Conservation (phyloP, 768 basidiomycete species). For the Epithele typhae region DNA sequence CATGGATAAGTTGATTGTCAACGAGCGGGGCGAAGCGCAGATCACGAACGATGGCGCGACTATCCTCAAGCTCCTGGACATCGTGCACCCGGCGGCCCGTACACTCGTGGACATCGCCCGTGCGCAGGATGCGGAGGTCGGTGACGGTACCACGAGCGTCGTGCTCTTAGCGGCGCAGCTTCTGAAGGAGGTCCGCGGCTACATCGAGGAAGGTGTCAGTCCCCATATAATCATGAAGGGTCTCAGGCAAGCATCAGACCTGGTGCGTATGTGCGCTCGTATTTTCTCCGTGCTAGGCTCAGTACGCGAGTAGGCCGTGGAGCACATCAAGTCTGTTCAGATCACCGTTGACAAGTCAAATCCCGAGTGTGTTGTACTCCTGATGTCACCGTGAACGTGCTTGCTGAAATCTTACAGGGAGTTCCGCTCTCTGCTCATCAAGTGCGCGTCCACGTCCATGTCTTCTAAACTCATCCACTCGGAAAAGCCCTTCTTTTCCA, state of each 20-base stretch:
- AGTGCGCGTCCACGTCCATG: conserved; percentile 99
- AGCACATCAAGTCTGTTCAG: conserved; percentile 86
- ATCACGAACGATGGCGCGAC: conserved; percentile 99
- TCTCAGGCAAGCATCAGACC: conserved; percentile 78
- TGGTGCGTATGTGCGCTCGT: conserved; percentile 57
- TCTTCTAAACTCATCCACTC: conserved; percentile 99
- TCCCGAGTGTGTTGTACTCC: conserved; percentile 65
- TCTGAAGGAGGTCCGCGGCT: conserved; percentile 85
- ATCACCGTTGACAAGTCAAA: conserved; percentile 86
- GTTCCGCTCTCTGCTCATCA: conserved; percentile 90
- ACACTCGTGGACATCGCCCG: conserved; percentile 98
- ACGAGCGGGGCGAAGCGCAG: conserved; percentile 90
- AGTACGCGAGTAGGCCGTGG: conserved; percentile 72
- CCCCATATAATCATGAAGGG: conserved; percentile 98
- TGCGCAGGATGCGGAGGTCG: conserved; percentile 97
- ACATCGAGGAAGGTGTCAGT: conserved; percentile 95
- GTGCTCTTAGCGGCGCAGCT: conserved; percentile 93
- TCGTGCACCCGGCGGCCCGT: conserved; percentile 95
- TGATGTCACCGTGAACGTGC: neutral
- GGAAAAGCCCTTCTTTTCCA: conserved; percentile 97
- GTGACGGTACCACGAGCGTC: conserved; percentile 97
- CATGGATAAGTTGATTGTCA: conserved; percentile 98
- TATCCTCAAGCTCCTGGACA: conserved; percentile 94
- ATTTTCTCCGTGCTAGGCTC: no score
- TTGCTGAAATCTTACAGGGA: conserved; percentile 44